These are phyloP conservation scores for Beauveria varroae DNA, from an alignment of 2,329 filamentous ascomycete species.

Conservation along the genomic window DNA sequence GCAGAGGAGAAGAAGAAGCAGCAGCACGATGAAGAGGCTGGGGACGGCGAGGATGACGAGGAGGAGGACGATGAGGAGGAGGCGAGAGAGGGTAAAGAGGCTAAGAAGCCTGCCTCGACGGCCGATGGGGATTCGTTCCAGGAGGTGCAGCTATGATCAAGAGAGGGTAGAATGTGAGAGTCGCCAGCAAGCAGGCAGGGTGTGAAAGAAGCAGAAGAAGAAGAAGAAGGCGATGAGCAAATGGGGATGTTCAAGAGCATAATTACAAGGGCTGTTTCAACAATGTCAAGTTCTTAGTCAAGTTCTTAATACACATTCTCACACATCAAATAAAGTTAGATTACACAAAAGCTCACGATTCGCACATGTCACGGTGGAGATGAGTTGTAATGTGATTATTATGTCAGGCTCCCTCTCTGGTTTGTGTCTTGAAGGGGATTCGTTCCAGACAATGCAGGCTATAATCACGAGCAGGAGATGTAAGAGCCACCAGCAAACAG, in stretches of 20 bases:
- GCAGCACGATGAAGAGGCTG: constrained; percentile 21
- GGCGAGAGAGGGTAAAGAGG: constrained; percentile 24
- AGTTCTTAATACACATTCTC: background rate
- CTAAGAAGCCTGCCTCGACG: constrained; percentile 35
- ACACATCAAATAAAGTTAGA: background rate
- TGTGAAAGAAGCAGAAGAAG: background rate
- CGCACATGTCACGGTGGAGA: too few relatives aligned
- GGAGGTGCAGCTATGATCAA: constrained; percentile 48
- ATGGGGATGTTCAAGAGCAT: background rate
- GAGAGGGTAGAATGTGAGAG: background rate
- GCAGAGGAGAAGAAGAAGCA: constrained; percentile 21
- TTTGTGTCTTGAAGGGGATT: too few relatives aligned
- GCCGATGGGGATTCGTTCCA: constrained; percentile 56
- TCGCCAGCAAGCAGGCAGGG: background rate
- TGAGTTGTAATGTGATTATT: too few relatives aligned
- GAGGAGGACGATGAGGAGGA: constrained; percentile 1
- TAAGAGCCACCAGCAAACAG: too few relatives aligned
- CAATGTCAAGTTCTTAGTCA: background rate
- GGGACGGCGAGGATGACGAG: constrained; percentile 21
- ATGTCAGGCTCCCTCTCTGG: too few relatives aligned
- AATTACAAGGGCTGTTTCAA: background rate
- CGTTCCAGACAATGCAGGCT: too few relatives aligned
- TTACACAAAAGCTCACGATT: too few relatives aligned
- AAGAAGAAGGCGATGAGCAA: background rate
- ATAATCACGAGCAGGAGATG: too few relatives aligned